A percentile compares a stretch with the other conserved stretches of the same genome.
phyloP scores from a whole-genome alignment of 176 grass and related monocot genomes.

The Aegilops bicornis region DNA sequence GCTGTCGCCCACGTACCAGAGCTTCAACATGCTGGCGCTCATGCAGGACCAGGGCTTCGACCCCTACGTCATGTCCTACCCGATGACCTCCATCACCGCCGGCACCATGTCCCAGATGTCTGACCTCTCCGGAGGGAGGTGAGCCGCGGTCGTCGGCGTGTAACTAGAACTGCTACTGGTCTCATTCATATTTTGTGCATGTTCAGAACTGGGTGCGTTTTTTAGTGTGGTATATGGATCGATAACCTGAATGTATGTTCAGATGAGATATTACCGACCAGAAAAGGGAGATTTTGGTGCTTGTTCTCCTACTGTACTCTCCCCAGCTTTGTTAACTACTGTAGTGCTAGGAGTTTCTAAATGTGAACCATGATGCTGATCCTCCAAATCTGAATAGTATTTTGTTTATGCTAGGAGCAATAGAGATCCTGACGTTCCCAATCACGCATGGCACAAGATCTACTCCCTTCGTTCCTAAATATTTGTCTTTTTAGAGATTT shows the following conservation, averaged over 20 bases:
- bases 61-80: constrained; percentile 50
- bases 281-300: background rate
- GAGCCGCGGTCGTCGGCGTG: background rate
- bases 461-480: too few relatives aligned
- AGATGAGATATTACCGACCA: background rate
- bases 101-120: constrained; percentile 34
- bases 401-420: background rate
- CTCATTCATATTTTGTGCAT: background rate
- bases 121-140: constrained; percentile 55
- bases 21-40: constrained; percentile 45
- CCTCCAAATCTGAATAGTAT: background rate
- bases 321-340: background rate
- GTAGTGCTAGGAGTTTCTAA: background rate
- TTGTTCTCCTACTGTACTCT: background rate
- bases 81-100: constrained; percentile 29
- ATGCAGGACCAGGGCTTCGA: constrained; percentile 59
- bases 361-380: background rate
- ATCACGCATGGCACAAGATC: background rate
- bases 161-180: background rate
- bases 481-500: too few relatives aligned
- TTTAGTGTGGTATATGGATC: background rate
- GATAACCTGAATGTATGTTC: background rate
- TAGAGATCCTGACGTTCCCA: background rate
- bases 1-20: constrained; percentile 50
- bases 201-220: background rate